Base-by-base conservation (phyloP, 2,329 filamentous ascomycete genomes). In the Nemania serpens region DNA sequence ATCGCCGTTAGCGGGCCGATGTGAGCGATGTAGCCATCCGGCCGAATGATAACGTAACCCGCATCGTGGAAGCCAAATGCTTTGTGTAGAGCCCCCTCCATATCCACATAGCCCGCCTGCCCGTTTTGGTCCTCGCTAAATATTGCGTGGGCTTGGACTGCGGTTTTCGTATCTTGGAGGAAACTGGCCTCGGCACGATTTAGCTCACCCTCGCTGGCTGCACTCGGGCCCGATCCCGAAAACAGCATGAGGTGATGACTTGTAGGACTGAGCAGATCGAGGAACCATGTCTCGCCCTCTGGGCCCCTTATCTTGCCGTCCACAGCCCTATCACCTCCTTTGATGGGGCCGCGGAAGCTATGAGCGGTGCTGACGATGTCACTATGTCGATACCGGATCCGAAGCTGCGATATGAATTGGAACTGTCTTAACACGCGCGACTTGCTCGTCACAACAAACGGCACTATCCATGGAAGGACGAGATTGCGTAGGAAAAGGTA, bases 281-380 rank as follows among this genome's bases (percentile, higher is more conserved):
- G 65, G 18, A 73, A 67, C 55, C 68, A 68, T 39, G 51, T 61
- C 37, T 70, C 64, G 17, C 61, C 59, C 2, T 62, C 63, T 9
- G 54, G 29, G 17, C 29, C 51, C 55, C 39, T 60, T 18, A 71
- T 65, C 34, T 67, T 68, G 2, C 61, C 65, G 25, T 82, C 78
- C 0, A 77, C 77, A 3, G 79, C 71, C 13, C 82, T 76, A 65
- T 82, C 78, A 1, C 82, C 82, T 34, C 80, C 79, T 45, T 74
- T 73, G 2, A 84, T 64, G 0, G 65, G 68, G 0, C 78, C 77
- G 9, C 59, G 42, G 48, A 69, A 73, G 1, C 70, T 68, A 2
- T 54, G 15, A 1, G 69, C 70, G 1, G 69, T 73, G 12, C 68
- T 68, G 3, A 75, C 71, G 36, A 78, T 58, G 2, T 65, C 55